These are phyloP conservation scores for Paramecium biaurelia DNA, from an alignment of 73 alveolate genomes.

Conservation along the genomic window DNA sequence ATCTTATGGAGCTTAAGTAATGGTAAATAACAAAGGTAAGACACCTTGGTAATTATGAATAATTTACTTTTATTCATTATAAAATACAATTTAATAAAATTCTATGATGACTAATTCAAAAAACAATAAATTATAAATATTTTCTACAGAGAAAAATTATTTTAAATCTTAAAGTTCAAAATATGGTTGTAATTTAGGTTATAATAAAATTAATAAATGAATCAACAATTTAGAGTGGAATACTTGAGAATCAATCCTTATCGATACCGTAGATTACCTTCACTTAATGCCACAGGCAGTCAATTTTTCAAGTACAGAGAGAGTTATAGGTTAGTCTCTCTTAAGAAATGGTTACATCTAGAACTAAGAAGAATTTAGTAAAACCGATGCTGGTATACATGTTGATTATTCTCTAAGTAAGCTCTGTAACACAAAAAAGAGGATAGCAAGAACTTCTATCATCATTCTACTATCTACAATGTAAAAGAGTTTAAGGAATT, in stretches of 20 bases:
- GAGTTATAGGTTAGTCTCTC: constrained; percentile 29
- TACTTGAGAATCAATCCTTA: background rate
- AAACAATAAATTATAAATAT: background rate
- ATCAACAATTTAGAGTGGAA: constrained; percentile 18
- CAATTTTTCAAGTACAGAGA: constrained; percentile 12
- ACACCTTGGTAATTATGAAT: background rate
- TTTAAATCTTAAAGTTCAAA: background rate
- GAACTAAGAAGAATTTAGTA: background rate
- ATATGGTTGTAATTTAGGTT: background rate
- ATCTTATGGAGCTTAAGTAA: background rate
- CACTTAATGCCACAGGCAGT: constrained; percentile 17
- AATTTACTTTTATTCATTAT: background rate
- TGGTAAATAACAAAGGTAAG: background rate
- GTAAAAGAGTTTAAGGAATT: background rate
- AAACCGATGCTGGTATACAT: background rate
- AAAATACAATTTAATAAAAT: background rate
- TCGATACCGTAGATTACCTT: background rate
- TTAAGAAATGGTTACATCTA: background rate
- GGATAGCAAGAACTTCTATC: constrained; percentile 35
- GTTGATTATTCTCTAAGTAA: background rate
- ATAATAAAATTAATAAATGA: background rate
- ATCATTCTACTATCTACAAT: constrained; percentile 8
- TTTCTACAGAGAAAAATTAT: background rate
- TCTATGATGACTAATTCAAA: background rate
- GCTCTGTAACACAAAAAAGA: constrained; percentile 2